Conservation (phyloP, 164 flowering plant species). For the Magnolia sinica region DNA sequence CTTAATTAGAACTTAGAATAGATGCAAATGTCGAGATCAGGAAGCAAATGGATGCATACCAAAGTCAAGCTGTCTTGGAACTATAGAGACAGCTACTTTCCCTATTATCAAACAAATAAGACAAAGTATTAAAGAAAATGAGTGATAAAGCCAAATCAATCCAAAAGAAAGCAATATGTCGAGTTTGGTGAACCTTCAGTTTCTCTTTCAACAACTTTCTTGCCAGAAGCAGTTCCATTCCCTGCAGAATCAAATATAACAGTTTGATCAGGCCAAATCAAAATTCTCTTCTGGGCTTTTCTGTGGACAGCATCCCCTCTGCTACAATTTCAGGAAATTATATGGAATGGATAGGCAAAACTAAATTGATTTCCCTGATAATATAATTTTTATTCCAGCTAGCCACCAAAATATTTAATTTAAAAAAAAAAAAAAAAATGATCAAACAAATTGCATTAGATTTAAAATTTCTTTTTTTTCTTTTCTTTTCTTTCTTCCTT, state of each 20-base stretch:
- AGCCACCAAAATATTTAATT: neutral
- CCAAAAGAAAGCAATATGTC: neutral
- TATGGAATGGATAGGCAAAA: neutral
- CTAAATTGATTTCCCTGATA: neutral
- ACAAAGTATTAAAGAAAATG: neutral
- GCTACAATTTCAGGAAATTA: neutral
- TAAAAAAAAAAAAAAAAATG: neutral
- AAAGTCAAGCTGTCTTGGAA: neutral
- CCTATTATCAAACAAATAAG: neutral
- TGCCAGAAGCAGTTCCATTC: conserved; percentile 4
- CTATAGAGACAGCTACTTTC: conserved; percentile 1
- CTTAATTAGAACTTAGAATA: too few species aligned
- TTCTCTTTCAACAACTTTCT: conserved; percentile 1
- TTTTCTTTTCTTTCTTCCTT: too few species aligned
- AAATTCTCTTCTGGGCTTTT: neutral
- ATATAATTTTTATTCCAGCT: neutral
- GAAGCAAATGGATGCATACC: neutral
- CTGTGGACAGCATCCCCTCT: neutral
- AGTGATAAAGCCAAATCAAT: neutral
- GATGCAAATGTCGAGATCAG: neutral
- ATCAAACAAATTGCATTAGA: neutral
- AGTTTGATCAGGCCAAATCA: neutral
- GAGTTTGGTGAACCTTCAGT: conserved; percentile 10
- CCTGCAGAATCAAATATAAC: neutral
- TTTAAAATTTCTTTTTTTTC: neutral